These are phyloP conservation scores for Aspergillus felis DNA, from an alignment of 2,329 filamentous ascomycete genomes.

Conservation along the genomic window DNA sequence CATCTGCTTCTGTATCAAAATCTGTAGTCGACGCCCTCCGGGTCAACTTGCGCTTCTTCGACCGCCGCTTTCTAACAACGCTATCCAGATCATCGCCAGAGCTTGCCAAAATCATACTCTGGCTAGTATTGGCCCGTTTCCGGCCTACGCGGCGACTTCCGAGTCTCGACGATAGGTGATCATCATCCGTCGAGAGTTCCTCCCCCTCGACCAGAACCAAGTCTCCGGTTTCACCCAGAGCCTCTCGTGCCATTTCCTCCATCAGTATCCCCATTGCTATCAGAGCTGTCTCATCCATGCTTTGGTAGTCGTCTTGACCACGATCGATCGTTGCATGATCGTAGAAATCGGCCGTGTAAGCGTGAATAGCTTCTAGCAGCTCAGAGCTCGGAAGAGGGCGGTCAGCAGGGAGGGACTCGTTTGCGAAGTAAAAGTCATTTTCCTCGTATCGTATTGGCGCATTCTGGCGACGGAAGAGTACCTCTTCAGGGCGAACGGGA, in stretches of 20 bases:
- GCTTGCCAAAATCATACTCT: conserved; percentile 17
- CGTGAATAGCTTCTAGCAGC: conserved; percentile 54
- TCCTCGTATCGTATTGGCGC: conserved; percentile 52
- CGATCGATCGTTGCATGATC: conserved; percentile 28
- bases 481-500: conserved; percentile 54
- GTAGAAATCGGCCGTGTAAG: conserved; percentile 57
- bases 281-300: conserved; percentile 60
- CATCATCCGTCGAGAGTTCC: conserved; percentile 22
- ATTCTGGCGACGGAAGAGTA: conserved; percentile 51
- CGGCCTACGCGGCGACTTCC: conserved; percentile 7
- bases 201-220: conserved; percentile 53
- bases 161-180: conserved; percentile 5
- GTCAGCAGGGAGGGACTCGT: conserved; percentile 41
- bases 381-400: conserved; percentile 52
- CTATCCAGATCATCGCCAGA: conserved; percentile 21
- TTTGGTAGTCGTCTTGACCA: conserved; percentile 44
- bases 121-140: conserved; percentile 18
- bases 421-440: conserved; percentile 53
- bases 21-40: conserved; percentile 18
- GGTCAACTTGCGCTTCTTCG: conserved; percentile 25
- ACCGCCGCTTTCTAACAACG: conserved; percentile 14
- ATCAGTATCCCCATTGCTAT: conserved; percentile 58
- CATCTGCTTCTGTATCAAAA: conserved; percentile 19
- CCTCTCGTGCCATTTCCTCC: conserved; percentile 53
- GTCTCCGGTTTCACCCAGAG: conserved; percentile 56